These are phyloP conservation scores for Thoreauomyces humboldtii DNA, from an alignment of 192 early-diverging fungal genomes.

Conservation along the genomic window DNA sequence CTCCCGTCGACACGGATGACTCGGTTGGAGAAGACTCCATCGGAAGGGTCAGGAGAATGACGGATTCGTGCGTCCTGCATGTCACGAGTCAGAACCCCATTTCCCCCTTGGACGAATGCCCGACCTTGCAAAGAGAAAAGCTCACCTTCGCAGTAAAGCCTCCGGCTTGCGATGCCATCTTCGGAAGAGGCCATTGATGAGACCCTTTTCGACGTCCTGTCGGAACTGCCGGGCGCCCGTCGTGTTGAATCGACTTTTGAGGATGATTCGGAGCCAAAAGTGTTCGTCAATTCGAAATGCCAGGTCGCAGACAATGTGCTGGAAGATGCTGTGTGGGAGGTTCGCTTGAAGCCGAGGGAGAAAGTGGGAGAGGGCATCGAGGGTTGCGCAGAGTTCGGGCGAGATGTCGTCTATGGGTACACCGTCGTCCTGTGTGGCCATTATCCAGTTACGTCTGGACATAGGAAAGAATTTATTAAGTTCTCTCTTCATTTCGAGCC, in stretches of 20 bases:
- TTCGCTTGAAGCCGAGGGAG: slow-evolving; percentile 10
- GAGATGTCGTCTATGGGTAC: slow-evolving; percentile 8
- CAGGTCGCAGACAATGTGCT: slow-evolving; percentile 3
- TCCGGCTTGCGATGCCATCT: slow-evolving; percentile 19
- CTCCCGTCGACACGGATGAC: not conserved
- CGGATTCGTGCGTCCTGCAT: slow-evolving; percentile 7
- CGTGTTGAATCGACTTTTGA: slow-evolving; percentile 21
- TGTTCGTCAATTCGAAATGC: slow-evolving; percentile 25
- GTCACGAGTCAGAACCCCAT: too few relatives aligned
- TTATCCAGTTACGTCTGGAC: slow-evolving; percentile 23
- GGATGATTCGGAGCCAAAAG: not conserved
- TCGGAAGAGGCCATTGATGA: slow-evolving; percentile 12
- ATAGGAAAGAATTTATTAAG: not conserved
- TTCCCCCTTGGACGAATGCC: too few relatives aligned
- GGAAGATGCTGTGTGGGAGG: slow-evolving; percentile 6
- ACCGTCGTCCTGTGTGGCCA: not conserved
- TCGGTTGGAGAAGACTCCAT: not conserved
- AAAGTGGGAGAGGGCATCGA: slow-evolving; percentile 15
- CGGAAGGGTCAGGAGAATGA: slow-evolving; percentile 11
- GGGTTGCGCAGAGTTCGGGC: slow-evolving; percentile 17
- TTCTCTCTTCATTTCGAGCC: not conserved
- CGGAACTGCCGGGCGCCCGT: slow-evolving; percentile 9
- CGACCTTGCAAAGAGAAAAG: too few relatives aligned
- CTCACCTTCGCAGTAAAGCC: slow-evolving; percentile 18
- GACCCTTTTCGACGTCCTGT: slow-evolving; percentile 3